These are phyloP conservation scores for Mortierella hygrophila DNA, from an alignment of 192 early-diverging fungal genomes.

Conservation along the genomic window DNA sequence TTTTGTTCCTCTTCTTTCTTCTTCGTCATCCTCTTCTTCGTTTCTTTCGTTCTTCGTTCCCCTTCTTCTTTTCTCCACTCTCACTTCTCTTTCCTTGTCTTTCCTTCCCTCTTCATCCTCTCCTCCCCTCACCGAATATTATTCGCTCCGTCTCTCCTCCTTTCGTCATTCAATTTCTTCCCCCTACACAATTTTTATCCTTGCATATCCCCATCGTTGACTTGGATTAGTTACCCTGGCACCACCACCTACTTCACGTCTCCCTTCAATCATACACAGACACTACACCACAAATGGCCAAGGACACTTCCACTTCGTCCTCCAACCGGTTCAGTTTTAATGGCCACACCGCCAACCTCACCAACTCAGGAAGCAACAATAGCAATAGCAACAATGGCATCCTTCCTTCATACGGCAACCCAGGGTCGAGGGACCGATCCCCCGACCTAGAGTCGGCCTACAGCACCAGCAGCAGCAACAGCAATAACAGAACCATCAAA, in stretches of 20 bases:
- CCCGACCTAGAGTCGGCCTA: slow-evolving; percentile 25
- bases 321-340: slow-evolving; percentile 40
- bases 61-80: not conserved
- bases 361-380: not conserved
- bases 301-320: slow-evolving; percentile 31
- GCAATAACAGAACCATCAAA: not conserved
- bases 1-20: not conserved
- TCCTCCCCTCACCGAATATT: not conserved
- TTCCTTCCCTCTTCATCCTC: not conserved
- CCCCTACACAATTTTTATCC: not conserved
- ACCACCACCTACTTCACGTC: not conserved
- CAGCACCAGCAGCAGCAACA: slow-evolving; percentile 2
- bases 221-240: not conserved
- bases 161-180: not conserved
- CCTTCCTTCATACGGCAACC: slow-evolving; percentile 2
- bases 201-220: not conserved
- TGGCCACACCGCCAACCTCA: slow-evolving; percentile 8
- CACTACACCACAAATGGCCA: slow-evolving; percentile 4
- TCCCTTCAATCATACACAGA: not conserved
- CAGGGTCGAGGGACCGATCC: not conserved
- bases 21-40: not conserved
- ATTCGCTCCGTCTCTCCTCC: not conserved
- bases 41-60: not conserved
- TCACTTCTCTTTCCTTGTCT: not conserved
- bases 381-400: not conserved